These are phyloP conservation scores for Cardamine occulta DNA, from an alignment of 345 rosid species.

Conservation along the genomic window DNA sequence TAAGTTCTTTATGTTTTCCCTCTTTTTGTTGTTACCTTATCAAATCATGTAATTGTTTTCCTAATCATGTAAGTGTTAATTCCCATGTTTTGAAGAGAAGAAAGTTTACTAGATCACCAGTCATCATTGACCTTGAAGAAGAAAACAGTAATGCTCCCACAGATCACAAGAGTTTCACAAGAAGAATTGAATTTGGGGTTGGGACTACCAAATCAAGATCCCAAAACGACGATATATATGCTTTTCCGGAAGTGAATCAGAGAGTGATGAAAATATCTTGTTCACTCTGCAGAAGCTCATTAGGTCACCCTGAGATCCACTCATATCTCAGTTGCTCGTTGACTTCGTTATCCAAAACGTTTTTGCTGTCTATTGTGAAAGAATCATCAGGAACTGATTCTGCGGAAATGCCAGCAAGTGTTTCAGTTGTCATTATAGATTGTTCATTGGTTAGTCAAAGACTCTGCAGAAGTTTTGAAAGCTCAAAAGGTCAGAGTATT, in stretches of 20 bases:
- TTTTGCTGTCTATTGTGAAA: slow-evolving; percentile 58
- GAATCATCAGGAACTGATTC: slow-evolving; percentile 38
- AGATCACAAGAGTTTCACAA: slow-evolving; percentile 40
- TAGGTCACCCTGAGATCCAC: slow-evolving; percentile 68
- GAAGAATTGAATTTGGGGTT: slow-evolving; percentile 60
- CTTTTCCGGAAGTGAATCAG: too few relatives aligned
- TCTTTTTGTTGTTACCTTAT: too few relatives aligned
- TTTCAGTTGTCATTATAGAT: slow-evolving; percentile 64
- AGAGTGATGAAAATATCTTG: slow-evolving; percentile 58
- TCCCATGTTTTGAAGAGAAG: slow-evolving; percentile 68
- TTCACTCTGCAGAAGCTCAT: slow-evolving; percentile 60
- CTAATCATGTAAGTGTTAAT: slow-evolving; percentile 63
- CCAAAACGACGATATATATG: slow-evolving; percentile 36
- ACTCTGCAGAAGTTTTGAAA: slow-evolving; percentile 47
- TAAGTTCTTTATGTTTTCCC: too few relatives aligned
- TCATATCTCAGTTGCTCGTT: slow-evolving; percentile 53
- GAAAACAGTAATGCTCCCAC: slow-evolving; percentile 39
- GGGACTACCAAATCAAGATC: slow-evolving; percentile 47
- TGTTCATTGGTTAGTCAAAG: slow-evolving; percentile 58
- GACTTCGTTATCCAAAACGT: slow-evolving; percentile 62
- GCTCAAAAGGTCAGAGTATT: slow-evolving; percentile 51
- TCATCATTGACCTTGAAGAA: slow-evolving; percentile 44
- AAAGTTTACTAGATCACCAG: slow-evolving; percentile 48
- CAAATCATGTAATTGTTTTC: too few relatives aligned
- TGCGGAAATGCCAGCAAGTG: slow-evolving; percentile 45